Base-by-base conservation (phyloP, 75 land plant species). In the Pinus tabuliformis region DNA sequence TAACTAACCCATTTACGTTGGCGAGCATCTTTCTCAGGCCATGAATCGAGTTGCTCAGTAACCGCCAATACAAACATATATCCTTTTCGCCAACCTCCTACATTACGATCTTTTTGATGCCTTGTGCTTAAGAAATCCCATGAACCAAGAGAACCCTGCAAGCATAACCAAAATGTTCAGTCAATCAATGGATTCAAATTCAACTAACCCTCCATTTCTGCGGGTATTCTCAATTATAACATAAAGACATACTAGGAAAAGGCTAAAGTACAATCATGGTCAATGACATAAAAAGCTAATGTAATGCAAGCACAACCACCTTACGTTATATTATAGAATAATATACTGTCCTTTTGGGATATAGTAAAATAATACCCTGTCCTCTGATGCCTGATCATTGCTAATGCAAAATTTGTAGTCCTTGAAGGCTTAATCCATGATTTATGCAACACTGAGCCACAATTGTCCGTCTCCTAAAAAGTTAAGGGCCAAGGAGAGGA, bases 91-190 rank as follows among this genome's bases (percentile, higher is more conserved):
- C 72, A 62, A 7, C 81, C 86, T 60, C 75, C 88, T 20, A 81
- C 63, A 73, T 74, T 78, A 49, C 26, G 56, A 59, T 22, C 81
- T 17, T 77, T 75, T 49, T 79, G 75, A 59, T 89, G 65, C 11
- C 80, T 77, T 78, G 82, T 88, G 83, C 88, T 91, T 70, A 77
- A 83, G 77, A 91, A 93, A 15, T 68, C 84, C 95, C 95, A 93
- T 61, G 64, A 81, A 15, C 95, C 95, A 24, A 93, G 82, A 72
- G 65, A 65, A 28, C 64, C 28, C 95, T 92, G 95, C 79, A 60
- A 73, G 45, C 54, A 72, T 39, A 14, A 59, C 33, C 14, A 26
- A 24, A 68, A 71, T 0, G 0, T 16, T 49, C 54, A 49, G 54
- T 49, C 54, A 49, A 49, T 49, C 11, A 49, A 49, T 49, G 54